A percentile compares a stretch with the other conserved stretches of the same genome.
These are phyloP conservation scores for Nicotiana tabacum DNA, from an alignment of 257 asterid species.

Conservation along the genomic window DNA sequence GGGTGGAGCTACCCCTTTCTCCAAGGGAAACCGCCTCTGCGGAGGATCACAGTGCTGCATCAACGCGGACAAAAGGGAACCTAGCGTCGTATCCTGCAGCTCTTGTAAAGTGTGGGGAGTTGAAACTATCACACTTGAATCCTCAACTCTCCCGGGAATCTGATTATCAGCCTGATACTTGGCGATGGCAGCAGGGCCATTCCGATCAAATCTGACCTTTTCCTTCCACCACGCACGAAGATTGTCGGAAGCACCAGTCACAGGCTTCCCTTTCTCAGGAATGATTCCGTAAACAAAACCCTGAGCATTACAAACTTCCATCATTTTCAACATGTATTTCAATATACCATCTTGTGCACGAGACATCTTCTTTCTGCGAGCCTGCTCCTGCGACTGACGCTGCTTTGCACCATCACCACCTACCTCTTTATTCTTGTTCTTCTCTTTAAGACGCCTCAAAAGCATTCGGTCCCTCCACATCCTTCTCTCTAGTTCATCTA, in stretches of 20 bases:
- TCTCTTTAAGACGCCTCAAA: slow-evolving; percentile 44
- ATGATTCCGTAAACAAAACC: slow-evolving; percentile 67
- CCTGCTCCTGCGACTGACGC: slow-evolving; percentile 52
- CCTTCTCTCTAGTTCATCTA: slow-evolving; percentile 47
- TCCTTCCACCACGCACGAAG: slow-evolving; percentile 71
- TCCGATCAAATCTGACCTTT: slow-evolving; percentile 52
- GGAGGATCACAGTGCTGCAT: slow-evolving; percentile 62
- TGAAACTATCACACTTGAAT: slow-evolving; percentile 20
- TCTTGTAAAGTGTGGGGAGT: slow-evolving; percentile 45
- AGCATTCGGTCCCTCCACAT: slow-evolving; percentile 53
- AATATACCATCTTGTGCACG: slow-evolving; percentile 61
- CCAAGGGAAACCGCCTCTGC: slow-evolving; percentile 47
- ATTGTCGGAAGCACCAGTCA: slow-evolving; percentile 59
- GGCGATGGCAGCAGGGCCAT: slow-evolving; percentile 54
- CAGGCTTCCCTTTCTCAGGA: slow-evolving; percentile 64
- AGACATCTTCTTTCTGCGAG: slow-evolving; percentile 64
- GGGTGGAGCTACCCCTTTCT: slow-evolving; percentile 53
- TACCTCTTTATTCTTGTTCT: slow-evolving; percentile 34
- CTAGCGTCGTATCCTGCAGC: slow-evolving; percentile 52
- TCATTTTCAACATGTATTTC: slow-evolving; percentile 59
- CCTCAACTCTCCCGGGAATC: slow-evolving; percentile 29
- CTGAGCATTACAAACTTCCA: slow-evolving; percentile 67
- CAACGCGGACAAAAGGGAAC: slow-evolving; percentile 53
- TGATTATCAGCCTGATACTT: slow-evolving; percentile 40
- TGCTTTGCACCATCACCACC: slow-evolving; percentile 29